Base-by-base conservation (phyloP, 2,329 filamentous ascomycete genomes). In the Colletotrichum simmondsii region DNA sequence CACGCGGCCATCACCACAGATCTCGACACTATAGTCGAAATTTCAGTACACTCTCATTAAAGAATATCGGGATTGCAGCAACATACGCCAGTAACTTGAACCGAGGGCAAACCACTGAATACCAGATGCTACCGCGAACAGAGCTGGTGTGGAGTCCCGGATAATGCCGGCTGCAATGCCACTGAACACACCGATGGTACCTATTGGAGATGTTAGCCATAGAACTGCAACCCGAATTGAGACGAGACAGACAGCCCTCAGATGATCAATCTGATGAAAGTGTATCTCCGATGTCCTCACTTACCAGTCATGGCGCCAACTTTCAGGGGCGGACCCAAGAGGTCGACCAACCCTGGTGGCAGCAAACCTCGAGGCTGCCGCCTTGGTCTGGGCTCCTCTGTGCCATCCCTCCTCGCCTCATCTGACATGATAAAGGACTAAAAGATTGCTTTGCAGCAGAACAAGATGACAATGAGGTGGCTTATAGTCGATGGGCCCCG, bases 41-140 rank as follows among this genome's bases (percentile, higher is more conserved):
- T 46, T 68, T 79, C 63, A 78, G 70, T 22, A 37, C 6, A 8
- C 24, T 12, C 42, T 49, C 4, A 16, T 8, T 32, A 32, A 37
- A 42, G n/a, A 30, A 4, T 32, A 56, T 26, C 71, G 30, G 30
- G 64, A 46, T 24, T 22, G 1, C 26, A 19, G 28, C 1, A 54
- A 83, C 90, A 78, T 85, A 92, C 93, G 92, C 87, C 92, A 96
- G 80, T 92, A 98, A 19, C 90, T 93, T 59, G 89, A 90, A 46
- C 94, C 94, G 52, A 97, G 87, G 54, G 90, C 88, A 81, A 94
- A 94, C 90, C 94, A 98, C 83, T 97, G 95, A 53, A 94, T 85
- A 22, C 94, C 93, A 26, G 92, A 92, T 49, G 92, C 88, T 14
- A 92, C 77, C 0, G 94, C 92, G 83, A 95, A 96, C 7, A 96